Evolutionary conservation across 2,329 filamentous ascomycete species (phyloP).

Genomic region (Ascochyta rabiei): DNA sequence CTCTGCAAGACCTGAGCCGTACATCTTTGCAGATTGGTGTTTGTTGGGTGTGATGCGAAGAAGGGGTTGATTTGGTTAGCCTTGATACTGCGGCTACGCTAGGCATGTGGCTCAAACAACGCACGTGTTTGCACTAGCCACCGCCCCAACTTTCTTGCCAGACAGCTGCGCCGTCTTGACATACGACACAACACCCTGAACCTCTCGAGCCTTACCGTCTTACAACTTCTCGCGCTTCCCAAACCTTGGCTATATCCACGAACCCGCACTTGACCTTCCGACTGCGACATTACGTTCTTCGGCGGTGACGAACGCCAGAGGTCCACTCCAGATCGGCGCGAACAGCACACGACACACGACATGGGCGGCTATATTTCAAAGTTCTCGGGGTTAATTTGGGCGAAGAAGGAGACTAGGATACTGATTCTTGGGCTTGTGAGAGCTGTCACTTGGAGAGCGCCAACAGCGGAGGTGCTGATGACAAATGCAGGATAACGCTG

Average conservation of each 20-base stretch:
- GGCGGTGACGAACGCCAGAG: conserved; percentile 23
- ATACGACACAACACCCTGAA: conserved; percentile 17
- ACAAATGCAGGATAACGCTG: conserved; percentile 82
- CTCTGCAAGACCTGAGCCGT: too few relatives aligned
- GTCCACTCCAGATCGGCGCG: conserved; percentile 19
- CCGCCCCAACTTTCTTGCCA: conserved; percentile 33
- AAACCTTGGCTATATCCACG: neutral
- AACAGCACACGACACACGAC: conserved; percentile 22
- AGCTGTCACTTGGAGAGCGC: conserved; percentile 11
- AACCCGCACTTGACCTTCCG: neutral
- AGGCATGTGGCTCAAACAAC: neutral
- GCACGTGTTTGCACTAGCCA: conserved; percentile 27
- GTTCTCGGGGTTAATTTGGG: conserved; percentile 59
- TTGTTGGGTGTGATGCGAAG: too few relatives aligned
- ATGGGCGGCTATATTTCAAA: conserved; percentile 45
- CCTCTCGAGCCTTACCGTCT: neutral
- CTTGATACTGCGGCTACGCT: neutral
- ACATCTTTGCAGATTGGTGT: too few relatives aligned
- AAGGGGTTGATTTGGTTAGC: neutral
- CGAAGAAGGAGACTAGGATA: conserved; percentile 98
- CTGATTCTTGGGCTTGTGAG: conserved; percentile 90
- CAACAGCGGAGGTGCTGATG: conserved; percentile 24
- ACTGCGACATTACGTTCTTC: neutral
- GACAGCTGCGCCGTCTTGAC: conserved; percentile 23
- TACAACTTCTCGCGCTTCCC: neutral